These are phyloP conservation scores for Penicillium sp. DNA, from an alignment of 2,329 filamentous ascomycete genomes.

Conservation along the genomic window DNA sequence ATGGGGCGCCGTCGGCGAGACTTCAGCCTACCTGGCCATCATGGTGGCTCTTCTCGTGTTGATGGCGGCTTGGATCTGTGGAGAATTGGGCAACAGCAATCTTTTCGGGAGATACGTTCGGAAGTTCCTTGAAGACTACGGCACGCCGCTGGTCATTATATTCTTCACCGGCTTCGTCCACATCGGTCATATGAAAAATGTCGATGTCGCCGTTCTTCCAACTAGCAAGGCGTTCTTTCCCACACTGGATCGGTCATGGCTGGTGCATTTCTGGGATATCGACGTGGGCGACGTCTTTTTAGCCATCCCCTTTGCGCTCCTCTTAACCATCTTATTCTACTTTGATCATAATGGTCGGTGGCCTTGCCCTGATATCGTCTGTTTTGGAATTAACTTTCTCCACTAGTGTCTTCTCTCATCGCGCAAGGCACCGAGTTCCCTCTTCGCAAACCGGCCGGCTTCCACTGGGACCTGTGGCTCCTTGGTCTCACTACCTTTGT, in stretches of 20 bases:
- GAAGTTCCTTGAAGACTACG: constrained; percentile 85
- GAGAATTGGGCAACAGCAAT: constrained; percentile 63
- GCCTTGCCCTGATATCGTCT: neutral
- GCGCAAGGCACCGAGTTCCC: constrained; percentile 80
- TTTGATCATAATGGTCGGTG: constrained; percentile 77
- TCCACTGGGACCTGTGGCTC: constrained; percentile 81
- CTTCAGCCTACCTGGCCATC: constrained; percentile 71
- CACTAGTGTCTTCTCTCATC: constrained; percentile 70
- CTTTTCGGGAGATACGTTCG: constrained; percentile 71
- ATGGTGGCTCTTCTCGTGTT: constrained; percentile 73
- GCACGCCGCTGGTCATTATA: constrained; percentile 73
- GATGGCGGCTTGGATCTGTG: constrained; percentile 69
- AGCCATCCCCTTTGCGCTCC: constrained; percentile 78
- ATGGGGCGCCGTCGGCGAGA: constrained; percentile 56
- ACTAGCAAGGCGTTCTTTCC: constrained; percentile 75
- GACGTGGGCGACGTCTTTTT: constrained; percentile 69
- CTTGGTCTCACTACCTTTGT: constrained; percentile 73
- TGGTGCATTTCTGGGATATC: constrained; percentile 78
- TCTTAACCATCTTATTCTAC: constrained; percentile 81
- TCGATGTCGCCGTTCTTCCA: constrained; percentile 67
- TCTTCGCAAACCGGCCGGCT: constrained; percentile 72
- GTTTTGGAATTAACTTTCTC: neutral
- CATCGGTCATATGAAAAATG: constrained; percentile 71
- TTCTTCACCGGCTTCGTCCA: constrained; percentile 91
- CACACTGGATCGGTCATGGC: constrained; percentile 67